phyloP scores from a whole-genome alignment of 2,329 filamentous ascomycete species.

The Penicillium expansum region DNA sequence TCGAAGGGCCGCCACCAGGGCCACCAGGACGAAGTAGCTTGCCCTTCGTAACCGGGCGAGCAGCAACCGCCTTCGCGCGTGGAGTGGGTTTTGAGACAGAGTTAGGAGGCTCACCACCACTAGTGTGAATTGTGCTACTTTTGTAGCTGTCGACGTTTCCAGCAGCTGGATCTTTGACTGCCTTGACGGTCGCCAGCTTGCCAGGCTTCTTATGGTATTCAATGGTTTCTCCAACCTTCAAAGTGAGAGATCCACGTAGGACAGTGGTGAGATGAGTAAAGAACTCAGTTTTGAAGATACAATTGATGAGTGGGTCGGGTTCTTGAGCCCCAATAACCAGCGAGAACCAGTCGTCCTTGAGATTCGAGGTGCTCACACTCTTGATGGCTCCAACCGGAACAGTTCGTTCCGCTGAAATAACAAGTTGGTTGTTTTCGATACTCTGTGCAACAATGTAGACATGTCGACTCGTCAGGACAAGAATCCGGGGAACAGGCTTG shows the following conservation, averaged over 20 bases:
- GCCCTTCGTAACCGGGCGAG: slow-evolving; percentile 86
- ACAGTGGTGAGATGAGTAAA: slow-evolving; percentile 84
- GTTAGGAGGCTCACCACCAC: slow-evolving; percentile 75
- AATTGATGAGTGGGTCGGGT: slow-evolving; percentile 88
- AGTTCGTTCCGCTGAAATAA: slow-evolving; percentile 76
- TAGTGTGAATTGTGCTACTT: slow-evolving; percentile 85
- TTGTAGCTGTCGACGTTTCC: slow-evolving; percentile 81
- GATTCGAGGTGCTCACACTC: slow-evolving; percentile 73
- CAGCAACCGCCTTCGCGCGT: slow-evolving; percentile 78
- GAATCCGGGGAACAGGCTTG: slow-evolving; percentile 80
- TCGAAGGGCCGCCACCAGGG: slow-evolving; percentile 76
- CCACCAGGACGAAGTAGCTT: slow-evolving; percentile 89
- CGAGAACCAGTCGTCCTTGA: slow-evolving; percentile 96
- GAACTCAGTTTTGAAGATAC: slow-evolving; percentile 93
- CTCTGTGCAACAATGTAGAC: slow-evolving; percentile 87
- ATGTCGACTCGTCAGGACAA: slow-evolving; percentile 81
- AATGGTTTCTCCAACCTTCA: slow-evolving; percentile 81
- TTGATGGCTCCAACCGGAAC: slow-evolving; percentile 86
- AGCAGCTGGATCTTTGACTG: slow-evolving; percentile 77
- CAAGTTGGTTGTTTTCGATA: slow-evolving; percentile 75
- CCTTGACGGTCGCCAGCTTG: slow-evolving; percentile 85
- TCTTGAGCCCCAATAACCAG: slow-evolving; percentile 85
- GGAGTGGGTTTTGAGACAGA: slow-evolving; percentile 82
- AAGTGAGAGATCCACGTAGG: slow-evolving; percentile 74
- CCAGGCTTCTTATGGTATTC: slow-evolving; percentile 98